Percentiles rank a stretch among this genome's conserved stretches.
Evolutionary conservation across 306 rosid species (phyloP).

Genomic region (Lablab purpureus): DNA sequence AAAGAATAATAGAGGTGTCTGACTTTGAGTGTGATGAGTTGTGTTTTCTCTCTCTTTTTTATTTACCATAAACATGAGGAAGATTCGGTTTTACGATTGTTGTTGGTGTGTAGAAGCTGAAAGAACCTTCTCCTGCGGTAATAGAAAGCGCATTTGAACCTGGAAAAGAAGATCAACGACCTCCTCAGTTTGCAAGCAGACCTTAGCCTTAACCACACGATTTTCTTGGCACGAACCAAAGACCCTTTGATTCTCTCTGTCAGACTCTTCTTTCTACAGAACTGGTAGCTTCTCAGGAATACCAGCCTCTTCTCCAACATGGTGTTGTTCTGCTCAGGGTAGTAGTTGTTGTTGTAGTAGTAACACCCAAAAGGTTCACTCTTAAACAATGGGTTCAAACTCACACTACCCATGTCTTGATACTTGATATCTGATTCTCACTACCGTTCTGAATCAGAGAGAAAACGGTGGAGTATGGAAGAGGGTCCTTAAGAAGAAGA

Average conservation of each 20-base stretch:
- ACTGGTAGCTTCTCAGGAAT: slow-evolving; percentile 88
- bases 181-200: slow-evolving; percentile 53
- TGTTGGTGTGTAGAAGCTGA: slow-evolving; percentile 49
- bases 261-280: slow-evolving; percentile 69
- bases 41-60: not conserved
- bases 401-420: slow-evolving; percentile 38
- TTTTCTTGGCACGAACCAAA: slow-evolving; percentile 62
- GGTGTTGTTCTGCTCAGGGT: slow-evolving; percentile 51
- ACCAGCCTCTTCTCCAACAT: slow-evolving; percentile 83
- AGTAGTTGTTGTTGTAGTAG: slow-evolving; percentile 45
- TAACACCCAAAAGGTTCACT: slow-evolving; percentile 56
- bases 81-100: slow-evolving; percentile 41
- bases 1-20: slow-evolving; percentile 29
- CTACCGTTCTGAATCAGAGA: slow-evolving; percentile 42
- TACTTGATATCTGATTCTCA: not conserved
- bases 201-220: slow-evolving; percentile 66
- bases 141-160: slow-evolving; percentile 63
- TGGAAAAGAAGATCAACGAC: slow-evolving; percentile 48
- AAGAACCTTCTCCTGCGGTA: slow-evolving; percentile 69
- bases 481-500: not conserved
- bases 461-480: not conserved
- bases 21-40: slow-evolving; percentile 52
- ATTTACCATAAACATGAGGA: slow-evolving; percentile 48
- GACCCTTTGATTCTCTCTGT: slow-evolving; percentile 72
- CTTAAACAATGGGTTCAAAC: slow-evolving; percentile 55